Evolutionary conservation across 805 yeast species (phyloP).

Genomic region (Kodamaea kakaduensis): DNA sequence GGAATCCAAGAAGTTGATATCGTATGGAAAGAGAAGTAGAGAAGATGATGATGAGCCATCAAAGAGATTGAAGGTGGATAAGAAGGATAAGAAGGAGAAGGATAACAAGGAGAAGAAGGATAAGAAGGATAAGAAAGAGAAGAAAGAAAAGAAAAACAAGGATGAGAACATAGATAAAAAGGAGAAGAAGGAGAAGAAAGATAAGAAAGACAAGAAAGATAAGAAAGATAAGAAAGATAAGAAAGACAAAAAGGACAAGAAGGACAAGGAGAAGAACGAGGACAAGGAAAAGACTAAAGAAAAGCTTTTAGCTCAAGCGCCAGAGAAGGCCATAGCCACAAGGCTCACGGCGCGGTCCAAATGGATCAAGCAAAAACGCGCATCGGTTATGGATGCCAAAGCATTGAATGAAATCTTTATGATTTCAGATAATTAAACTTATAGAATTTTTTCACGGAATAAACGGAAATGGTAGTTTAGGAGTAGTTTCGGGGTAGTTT

Average conservation of each 20-base stretch:
- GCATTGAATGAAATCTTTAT: slow-evolving; percentile 91
- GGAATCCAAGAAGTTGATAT: slow-evolving; percentile 31
- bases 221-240: slow-evolving; percentile 24
- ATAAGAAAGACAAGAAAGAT: slow-evolving; percentile 27
- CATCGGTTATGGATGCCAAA: slow-evolving; percentile 84
- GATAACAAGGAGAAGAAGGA: slow-evolving; percentile 21
- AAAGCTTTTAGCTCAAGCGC: slow-evolving; percentile 10
- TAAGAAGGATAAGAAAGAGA: slow-evolving; percentile 14
- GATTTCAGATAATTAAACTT: slow-evolving; percentile 47
- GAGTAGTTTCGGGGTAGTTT: no score
- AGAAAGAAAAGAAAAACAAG: slow-evolving; percentile 19
- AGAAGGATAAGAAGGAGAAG: slow-evolving; percentile 19
- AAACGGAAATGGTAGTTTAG: not conserved
- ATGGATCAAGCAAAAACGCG: slow-evolving; percentile 87
- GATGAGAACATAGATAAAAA: slow-evolving; percentile 23
- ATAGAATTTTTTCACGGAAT: not conserved
- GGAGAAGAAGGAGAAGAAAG: slow-evolving; percentile 22
- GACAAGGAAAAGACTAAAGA: slow-evolving; percentile 14
- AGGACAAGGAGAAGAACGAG: slow-evolving; percentile 10
- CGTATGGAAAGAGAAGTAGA: slow-evolving; percentile 14
- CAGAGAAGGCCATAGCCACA: slow-evolving; percentile 24
- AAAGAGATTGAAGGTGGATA: slow-evolving; percentile 23
- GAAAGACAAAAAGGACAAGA: slow-evolving; percentile 13
- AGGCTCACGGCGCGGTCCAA: slow-evolving; percentile 66
- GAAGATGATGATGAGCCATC: slow-evolving; percentile 17